These are phyloP conservation scores for Cardiospermum halicacabum DNA, from an alignment of 345 rosid species.

Conservation along the genomic window DNA sequence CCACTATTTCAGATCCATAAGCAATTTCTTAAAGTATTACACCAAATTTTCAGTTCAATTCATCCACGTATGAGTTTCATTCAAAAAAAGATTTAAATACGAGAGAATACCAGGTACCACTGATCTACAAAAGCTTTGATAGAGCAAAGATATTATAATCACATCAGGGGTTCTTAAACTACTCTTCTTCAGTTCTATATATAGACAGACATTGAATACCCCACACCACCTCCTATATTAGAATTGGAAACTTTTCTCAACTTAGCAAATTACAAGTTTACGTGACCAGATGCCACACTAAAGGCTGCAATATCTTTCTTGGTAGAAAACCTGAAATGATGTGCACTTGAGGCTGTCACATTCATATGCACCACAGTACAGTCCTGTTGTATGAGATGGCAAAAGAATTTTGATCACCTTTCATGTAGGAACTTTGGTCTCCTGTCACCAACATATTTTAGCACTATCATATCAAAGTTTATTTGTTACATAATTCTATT, in stretches of 20 bases:
- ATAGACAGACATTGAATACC: neutral
- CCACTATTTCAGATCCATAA: too few relatives aligned
- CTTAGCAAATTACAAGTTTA: slow-evolving; percentile 1
- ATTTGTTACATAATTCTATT: slow-evolving; percentile 14
- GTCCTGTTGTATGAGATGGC: neutral
- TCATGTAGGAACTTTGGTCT: slow-evolving; percentile 14
- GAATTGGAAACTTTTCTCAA: neutral
- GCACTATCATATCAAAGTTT: slow-evolving; percentile 5
- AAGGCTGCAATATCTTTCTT: neutral
- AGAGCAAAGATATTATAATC: neutral
- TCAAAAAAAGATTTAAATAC: neutral
- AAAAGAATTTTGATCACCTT: neutral
- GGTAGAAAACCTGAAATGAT: neutral
- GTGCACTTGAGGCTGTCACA: neutral
- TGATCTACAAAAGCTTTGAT: neutral
- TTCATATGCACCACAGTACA: neutral
- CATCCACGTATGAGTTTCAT: neutral
- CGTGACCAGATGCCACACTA: neutral
- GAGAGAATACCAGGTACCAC: neutral
- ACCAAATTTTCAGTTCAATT: neutral
- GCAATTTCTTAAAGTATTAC: too few relatives aligned
- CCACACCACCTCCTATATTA: neutral
- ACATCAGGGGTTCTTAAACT: neutral
- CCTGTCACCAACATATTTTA: slow-evolving; percentile 15
- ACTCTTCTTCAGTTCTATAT: neutral